Evolutionary conservation across 495 filamentous ascomycete species (phyloP).

Genomic region (Aspergillus cristatus): DNA sequence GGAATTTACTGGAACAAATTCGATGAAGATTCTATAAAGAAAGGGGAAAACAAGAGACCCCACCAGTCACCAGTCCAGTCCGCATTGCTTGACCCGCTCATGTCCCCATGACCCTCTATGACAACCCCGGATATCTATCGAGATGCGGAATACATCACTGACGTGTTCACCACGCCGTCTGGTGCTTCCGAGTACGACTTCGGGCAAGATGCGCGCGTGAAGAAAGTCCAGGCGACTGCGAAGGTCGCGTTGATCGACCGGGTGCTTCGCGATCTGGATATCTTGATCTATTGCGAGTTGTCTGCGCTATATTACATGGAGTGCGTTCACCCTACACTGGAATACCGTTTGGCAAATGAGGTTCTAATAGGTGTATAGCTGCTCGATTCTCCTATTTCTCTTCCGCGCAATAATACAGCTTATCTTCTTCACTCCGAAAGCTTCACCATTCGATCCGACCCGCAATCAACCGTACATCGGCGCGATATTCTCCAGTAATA

Average conservation of each 20-base stretch:
- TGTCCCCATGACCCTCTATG: constrained; percentile 42
- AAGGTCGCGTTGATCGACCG: constrained; percentile 56
- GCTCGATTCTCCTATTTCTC: constrained; percentile 64
- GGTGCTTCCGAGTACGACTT: constrained; percentile 19
- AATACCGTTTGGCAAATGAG: too few species aligned
- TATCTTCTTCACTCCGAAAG: constrained; percentile 73
- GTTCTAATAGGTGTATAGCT: constrained; percentile 38
- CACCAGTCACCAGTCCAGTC: too few species aligned
- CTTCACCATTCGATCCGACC: constrained; percentile 53
- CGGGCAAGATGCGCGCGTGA: constrained; percentile 23
- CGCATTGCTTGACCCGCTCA: too few species aligned
- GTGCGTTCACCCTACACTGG: constrained; percentile 38
- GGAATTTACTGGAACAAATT: too few species aligned
- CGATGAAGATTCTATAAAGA: too few species aligned
- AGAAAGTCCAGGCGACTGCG: constrained; percentile 27
- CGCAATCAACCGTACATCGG: constrained; percentile 57
- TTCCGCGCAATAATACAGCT: constrained; percentile 63
- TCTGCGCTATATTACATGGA: constrained; percentile 86
- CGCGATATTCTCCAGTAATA: constrained; percentile 59
- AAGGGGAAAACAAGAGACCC: too few species aligned
- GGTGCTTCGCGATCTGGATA: constrained; percentile 65
- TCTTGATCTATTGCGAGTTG: constrained; percentile 70
- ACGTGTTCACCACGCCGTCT: constrained; percentile 37
- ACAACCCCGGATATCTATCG: constrained; percentile 40
- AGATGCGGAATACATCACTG: constrained; percentile 45